These are phyloP conservation scores for Ottelia alismoides DNA, from an alignment of 106 monocot genomes.

Conservation along the genomic window DNA sequence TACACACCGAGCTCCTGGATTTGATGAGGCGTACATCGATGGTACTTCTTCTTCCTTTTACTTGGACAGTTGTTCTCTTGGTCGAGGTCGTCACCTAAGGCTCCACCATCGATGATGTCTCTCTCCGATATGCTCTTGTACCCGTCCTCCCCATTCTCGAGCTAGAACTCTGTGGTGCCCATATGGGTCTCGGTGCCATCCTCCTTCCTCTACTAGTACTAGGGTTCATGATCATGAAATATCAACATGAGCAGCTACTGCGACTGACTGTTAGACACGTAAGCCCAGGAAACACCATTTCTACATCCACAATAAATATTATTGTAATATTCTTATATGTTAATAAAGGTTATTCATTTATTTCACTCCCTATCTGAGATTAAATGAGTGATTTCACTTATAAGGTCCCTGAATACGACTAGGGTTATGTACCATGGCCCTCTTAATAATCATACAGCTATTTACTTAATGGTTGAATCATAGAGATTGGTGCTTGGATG, in stretches of 20 bases:
- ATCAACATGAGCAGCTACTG: background rate
- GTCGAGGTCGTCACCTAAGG: conserved; percentile 68
- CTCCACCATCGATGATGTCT: conserved; percentile 60
- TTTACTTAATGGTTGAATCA: no score
- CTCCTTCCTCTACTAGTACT: background rate
- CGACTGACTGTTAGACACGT: no score
- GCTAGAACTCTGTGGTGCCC: conserved; percentile 10
- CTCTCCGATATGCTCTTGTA: conserved; percentile 75
- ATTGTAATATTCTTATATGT: no score
- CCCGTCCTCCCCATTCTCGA: conserved; percentile 45
- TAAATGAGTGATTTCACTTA: no score
- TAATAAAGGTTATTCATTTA: no score
- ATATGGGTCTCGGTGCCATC: conserved; percentile 8
- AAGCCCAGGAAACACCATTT: no score
- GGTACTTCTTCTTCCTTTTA: conserved; percentile 89
- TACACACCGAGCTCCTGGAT: conserved; percentile 94
- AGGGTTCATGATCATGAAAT: background rate
- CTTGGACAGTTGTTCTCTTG: conserved; percentile 46
- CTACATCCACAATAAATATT: no score
- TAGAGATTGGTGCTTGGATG: no score
- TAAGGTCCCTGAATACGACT: no score
- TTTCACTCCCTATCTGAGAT: no score
- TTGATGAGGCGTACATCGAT: conserved; percentile 85
- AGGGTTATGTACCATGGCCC: no score
- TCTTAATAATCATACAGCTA: no score